Conservation (phyloP, 495 filamentous ascomycete genomes). For the Durotheca rogersii region DNA sequence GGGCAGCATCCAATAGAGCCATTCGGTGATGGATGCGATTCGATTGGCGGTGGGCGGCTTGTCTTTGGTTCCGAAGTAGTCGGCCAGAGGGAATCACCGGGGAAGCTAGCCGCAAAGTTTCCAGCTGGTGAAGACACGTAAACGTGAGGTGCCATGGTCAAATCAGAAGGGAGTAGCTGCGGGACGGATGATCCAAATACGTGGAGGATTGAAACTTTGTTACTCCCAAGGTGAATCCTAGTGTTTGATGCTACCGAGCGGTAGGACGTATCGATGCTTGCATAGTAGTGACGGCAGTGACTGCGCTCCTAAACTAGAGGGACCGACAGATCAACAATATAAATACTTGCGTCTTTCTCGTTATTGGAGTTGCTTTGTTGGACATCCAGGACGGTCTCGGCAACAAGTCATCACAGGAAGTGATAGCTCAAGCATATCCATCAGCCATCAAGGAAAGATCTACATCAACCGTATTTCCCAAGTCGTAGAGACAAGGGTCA, state of each 20-base stretch:
- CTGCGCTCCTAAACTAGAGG: too few species aligned
- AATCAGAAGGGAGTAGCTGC: neutral
- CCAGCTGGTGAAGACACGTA: slow-evolving; percentile 51
- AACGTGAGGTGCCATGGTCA: slow-evolving; percentile 53
- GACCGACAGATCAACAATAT: too few species aligned
- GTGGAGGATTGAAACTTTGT: too few species aligned
- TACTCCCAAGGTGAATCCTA: too few species aligned
- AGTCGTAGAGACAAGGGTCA: slow-evolving; percentile 20
- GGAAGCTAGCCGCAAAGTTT: slow-evolving; percentile 49
- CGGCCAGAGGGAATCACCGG: slow-evolving; percentile 43
- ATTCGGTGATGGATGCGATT: slow-evolving; percentile 42
- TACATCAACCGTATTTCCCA: slow-evolving; percentile 20
- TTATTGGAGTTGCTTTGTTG: slow-evolving; percentile 6
- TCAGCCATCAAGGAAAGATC: slow-evolving; percentile 15
- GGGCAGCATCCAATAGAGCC: slow-evolving; percentile 47
- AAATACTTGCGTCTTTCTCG: slow-evolving; percentile 5
- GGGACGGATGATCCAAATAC: neutral
- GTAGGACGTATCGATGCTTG: too few species aligned
- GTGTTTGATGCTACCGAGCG: too few species aligned
- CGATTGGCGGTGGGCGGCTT: slow-evolving; percentile 29
- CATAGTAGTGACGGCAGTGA: too few species aligned
- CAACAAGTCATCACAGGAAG: slow-evolving; percentile 14
- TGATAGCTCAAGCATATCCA: slow-evolving; percentile 19
- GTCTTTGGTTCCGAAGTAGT: slow-evolving; percentile 35
- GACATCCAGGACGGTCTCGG: slow-evolving; percentile 4